Evolutionary conservation across 768 basidiomycete species (phyloP).

Genomic region (Boletus rubroflammeus): DNA sequence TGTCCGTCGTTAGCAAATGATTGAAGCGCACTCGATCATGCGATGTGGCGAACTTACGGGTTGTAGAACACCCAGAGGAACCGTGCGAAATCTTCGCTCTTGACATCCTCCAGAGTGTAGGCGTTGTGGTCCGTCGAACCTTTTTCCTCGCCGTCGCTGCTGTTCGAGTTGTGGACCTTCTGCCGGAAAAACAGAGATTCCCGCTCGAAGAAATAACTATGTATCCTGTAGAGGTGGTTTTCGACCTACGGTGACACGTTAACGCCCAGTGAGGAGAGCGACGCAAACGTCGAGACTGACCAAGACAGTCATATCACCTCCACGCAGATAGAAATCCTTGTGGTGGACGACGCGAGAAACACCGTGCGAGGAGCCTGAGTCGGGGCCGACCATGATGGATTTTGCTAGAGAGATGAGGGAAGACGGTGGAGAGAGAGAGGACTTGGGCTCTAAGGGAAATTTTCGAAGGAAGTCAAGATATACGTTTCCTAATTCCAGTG

Average conservation of each 20-base stretch:
- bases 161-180: conserved; percentile 31
- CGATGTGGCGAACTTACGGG: conserved; percentile 37
- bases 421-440: conserved; percentile 25
- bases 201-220: conserved; percentile 60
- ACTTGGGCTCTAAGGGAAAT: conserved; percentile 33
- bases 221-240: conserved; percentile 52
- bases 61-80: conserved; percentile 66
- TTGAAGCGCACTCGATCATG: neutral
- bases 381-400: conserved; percentile 26
- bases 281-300: conserved; percentile 34
- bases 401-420: conserved; percentile 26
- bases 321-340: conserved; percentile 51
- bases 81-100: conserved; percentile 47
- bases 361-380: conserved; percentile 25
- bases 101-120: conserved; percentile 43
- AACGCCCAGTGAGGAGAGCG: conserved; percentile 4
- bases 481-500: conserved; percentile 30
- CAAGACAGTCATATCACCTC: conserved; percentile 56
- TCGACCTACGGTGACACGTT: conserved; percentile 45
- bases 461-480: conserved; percentile 36
- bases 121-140: conserved; percentile 42
- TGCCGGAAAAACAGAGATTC: conserved; percentile 50
- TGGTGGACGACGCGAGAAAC: conserved; percentile 33
- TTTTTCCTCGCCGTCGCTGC: conserved; percentile 26
- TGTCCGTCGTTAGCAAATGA: conserved; percentile 9